Conservation (phyloP, 106 monocot genomes). For the Alisma plantagoaquatica region DNA sequence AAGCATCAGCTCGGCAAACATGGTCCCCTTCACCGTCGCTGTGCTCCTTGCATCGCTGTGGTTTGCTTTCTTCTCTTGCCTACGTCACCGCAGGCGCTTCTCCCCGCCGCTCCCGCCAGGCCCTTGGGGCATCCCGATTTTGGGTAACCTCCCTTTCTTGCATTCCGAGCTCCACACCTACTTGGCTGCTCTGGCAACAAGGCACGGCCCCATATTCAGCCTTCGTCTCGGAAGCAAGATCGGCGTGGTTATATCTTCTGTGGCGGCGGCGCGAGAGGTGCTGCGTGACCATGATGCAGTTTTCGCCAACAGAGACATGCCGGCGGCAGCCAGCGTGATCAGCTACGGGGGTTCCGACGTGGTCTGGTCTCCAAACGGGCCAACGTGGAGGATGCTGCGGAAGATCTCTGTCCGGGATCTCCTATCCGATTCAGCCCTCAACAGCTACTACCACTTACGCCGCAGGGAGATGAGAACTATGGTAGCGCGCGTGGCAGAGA, state of each 20-base stretch:
- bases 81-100: too few relatives aligned
- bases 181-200: neutral
- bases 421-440: conserved; percentile 31
- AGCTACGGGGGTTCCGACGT: conserved; percentile 36
- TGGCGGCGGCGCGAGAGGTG: too few relatives aligned
- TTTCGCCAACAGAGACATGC: conserved; percentile 42
- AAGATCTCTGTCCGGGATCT: conserved; percentile 36
- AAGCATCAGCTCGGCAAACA: too few relatives aligned
- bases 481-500: conserved; percentile 1
- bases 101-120: neutral
- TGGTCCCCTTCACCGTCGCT: too few relatives aligned
- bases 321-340: conserved; percentile 11
- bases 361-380: conserved; percentile 39
- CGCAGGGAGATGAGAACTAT: conserved; percentile 25
- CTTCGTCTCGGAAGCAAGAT: conserved; percentile 29
- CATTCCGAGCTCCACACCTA: neutral
- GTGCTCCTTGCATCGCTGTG: too few relatives aligned
- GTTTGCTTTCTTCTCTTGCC: too few relatives aligned
- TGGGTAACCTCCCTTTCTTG: neutral
- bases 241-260: conserved; percentile 33
- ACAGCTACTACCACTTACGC: conserved; percentile 24
- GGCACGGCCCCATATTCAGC: neutral
- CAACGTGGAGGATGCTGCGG: conserved; percentile 56
- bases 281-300: too few relatives aligned
- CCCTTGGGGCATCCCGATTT: neutral